Conservation (phyloP, 164 flowering plant species). For the Annona cherimola region DNA sequence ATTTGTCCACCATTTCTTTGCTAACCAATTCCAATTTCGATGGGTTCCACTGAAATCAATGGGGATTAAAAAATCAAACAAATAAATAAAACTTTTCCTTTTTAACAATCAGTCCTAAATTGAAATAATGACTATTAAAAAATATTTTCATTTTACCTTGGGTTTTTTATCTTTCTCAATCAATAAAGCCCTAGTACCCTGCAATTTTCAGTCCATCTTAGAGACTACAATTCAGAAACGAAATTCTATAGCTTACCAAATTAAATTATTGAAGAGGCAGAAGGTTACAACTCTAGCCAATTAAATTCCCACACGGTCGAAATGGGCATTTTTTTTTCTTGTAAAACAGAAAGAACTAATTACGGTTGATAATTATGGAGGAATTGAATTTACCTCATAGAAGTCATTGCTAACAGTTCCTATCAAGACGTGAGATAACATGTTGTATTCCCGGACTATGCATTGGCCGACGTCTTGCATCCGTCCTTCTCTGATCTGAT, state of each 20-base stretch:
- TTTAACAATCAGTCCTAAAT: too few relatives aligned
- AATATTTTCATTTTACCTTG: constrained; percentile 9
- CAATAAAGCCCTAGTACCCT: constrained; percentile 62
- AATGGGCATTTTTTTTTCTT: neutral
- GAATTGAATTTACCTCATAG: too few relatives aligned
- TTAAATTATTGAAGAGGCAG: neutral
- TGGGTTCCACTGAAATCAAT: constrained; percentile 79
- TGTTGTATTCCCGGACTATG: constrained; percentile 68
- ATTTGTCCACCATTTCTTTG: constrained; percentile 52
- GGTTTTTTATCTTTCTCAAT: constrained; percentile 50
- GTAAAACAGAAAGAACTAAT: neutral
- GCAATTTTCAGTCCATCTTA: neutral
- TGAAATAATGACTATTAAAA: too few relatives aligned
- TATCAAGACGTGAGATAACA: constrained; percentile 58
- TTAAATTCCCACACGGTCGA: neutral
- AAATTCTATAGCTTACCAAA: neutral
- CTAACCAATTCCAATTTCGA: constrained; percentile 56
- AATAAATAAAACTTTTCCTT: too few relatives aligned
- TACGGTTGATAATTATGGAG: neutral
- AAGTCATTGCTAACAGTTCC: constrained; percentile 62
- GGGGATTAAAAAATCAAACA: too few relatives aligned
- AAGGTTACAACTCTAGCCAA: neutral
- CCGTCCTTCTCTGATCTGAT: constrained; percentile 85
- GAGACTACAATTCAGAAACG: neutral
- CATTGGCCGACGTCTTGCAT: constrained; percentile 79